phyloP scores from a whole-genome alignment of 192 early-diverging fungal genomes.

The Helicostylum pulchrum region DNA sequence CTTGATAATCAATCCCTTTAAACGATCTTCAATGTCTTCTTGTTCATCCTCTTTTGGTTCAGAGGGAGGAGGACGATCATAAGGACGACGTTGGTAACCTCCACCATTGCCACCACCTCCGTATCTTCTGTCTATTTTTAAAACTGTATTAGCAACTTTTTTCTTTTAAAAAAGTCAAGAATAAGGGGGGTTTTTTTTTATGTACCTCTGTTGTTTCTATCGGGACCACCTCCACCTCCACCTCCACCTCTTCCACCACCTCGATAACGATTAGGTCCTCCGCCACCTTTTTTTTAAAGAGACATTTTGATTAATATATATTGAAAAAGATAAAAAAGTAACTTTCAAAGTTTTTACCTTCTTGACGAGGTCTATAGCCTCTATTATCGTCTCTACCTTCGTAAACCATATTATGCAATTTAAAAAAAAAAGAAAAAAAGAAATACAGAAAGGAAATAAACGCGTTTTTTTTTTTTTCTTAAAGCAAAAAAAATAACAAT shows the following conservation, averaged over 20 bases:
- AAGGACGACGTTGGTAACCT: conserved; percentile 21
- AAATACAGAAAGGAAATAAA: no score
- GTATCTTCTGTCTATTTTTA: not conserved
- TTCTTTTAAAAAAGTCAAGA: not conserved
- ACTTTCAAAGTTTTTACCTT: not conserved
- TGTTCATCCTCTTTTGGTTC: conserved; percentile 38
- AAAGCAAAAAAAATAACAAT: no score
- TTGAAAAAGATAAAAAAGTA: not conserved
- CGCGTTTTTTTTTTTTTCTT: no score
- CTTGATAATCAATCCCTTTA: conserved; percentile 70
- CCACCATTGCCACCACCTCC: conserved; percentile 8
- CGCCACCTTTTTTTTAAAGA: no score
- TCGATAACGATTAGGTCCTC: not conserved
- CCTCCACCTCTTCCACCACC: conserved; percentile 1
- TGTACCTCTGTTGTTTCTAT: not conserved
- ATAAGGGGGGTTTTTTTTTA: not conserved
- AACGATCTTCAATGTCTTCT: conserved; percentile 62
- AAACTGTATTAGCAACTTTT: not conserved
- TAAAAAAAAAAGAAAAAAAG: no score
- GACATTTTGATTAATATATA: not conserved
- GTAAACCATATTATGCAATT: no score
- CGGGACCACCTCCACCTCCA: not conserved
- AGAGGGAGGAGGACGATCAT: conserved; percentile 16
- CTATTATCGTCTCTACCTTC: not conserved
- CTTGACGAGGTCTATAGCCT: conserved; percentile 20